Percentiles rank a stretch among this genome's conserved stretches.
These are phyloP conservation scores for Kernera saxatilis DNA, from an alignment of 345 rosid species.

Conservation along the genomic window DNA sequence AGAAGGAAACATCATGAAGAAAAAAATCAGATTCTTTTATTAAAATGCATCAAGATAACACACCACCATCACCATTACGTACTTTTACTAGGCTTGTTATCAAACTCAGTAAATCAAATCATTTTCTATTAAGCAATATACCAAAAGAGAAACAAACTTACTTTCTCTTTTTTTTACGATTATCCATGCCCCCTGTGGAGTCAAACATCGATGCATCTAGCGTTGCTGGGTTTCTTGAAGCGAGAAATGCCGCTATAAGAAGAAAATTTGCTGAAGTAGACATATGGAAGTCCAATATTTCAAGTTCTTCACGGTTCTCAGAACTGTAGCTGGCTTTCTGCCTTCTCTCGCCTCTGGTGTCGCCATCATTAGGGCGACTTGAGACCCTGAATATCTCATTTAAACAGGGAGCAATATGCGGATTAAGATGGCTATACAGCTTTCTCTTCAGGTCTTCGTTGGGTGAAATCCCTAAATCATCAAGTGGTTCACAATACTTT, in stretches of 20 bases:
- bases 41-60: neutral
- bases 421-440: slow-evolving; percentile 58
- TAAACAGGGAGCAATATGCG: slow-evolving; percentile 49
- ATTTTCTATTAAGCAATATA: neutral
- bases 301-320: slow-evolving; percentile 36
- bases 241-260: slow-evolving; percentile 87
- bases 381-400: slow-evolving; percentile 65
- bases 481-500: slow-evolving; percentile 67
- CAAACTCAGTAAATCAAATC: neutral
- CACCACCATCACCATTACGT: neutral
- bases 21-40: neutral
- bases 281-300: slow-evolving; percentile 67
- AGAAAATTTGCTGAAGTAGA: slow-evolving; percentile 79
- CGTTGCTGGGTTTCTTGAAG: slow-evolving; percentile 94
- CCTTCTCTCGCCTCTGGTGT: slow-evolving; percentile 34
- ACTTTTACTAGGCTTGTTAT: neutral
- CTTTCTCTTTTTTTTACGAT: slow-evolving; percentile 76
- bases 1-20: neutral
- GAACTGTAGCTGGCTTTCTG: slow-evolving; percentile 34
- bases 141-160: slow-evolving; percentile 34
- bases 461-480: slow-evolving; percentile 47
- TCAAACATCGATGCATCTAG: slow-evolving; percentile 91
- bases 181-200: slow-evolving; percentile 68
- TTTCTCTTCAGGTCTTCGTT: slow-evolving; percentile 78
- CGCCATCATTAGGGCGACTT: slow-evolving; percentile 37